Evolutionary conservation across 1,139 yeast genomes (phyloP), one percentile per base, ranked within the genome.

Genomic region (Hansenula lynferdii): DNA sequence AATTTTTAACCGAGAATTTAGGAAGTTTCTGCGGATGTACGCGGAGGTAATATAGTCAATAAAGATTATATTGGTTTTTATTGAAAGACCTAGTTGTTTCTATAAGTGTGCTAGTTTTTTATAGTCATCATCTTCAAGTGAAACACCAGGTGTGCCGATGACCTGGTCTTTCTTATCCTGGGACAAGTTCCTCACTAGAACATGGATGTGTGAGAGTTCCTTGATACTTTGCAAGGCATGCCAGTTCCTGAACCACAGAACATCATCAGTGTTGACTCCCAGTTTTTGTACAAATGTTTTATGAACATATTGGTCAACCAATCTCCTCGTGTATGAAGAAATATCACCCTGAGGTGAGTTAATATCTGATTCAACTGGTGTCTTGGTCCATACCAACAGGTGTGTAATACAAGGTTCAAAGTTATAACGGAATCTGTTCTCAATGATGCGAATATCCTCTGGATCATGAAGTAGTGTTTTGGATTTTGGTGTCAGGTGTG

Each of bases 231-330:
- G 33, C 10, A 77, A 58, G 12, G 70, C 63, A 12, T 72, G 67
- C 79, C 81, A 77, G 50, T 77, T 77, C 44, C 75, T 69, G 57
- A 76, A 77, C 82, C 82, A 77, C 7, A 67, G 51, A n/a, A 77
- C 46, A 38, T 70, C 57, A 14, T 64, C 62, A 40, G 60, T 47
- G 3, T 55, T 46, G 20, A 73, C 53, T 1, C 67, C 66, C 26
- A 67, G 54, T 12, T n/a, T 5, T 10, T 39, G 56, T 27, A 67
- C 62, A 50, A 77, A 75, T 0, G 77, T 72, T 42, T 65, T 61
- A 22, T 34, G 22, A 15, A 45, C 20, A 17, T 40, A 45, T 23
- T 11, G 16, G 7, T 44, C 28, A 6, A 45, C 42, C 11, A 40
- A 16, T 9, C 17, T 9, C 22, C 35, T 36, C 3, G 35, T 36